Evolutionary conservation across 2,329 filamentous ascomycete species (phyloP).

Genomic region (Aspergillus hortae): DNA sequence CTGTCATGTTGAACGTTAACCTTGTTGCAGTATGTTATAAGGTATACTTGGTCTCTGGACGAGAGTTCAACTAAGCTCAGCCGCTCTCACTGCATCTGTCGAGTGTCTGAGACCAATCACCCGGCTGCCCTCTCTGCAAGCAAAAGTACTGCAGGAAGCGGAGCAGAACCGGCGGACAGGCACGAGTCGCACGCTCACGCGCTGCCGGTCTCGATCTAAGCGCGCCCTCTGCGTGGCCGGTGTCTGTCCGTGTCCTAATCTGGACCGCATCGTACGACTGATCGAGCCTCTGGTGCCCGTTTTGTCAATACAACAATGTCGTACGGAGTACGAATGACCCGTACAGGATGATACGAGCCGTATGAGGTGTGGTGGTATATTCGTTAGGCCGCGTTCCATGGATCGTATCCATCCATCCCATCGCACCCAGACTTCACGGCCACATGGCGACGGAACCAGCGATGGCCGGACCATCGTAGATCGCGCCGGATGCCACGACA

Average conservation of each 20-base stretch:
- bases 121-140: neutral
- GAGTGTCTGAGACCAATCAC: neutral
- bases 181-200: neutral
- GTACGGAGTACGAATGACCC: neutral
- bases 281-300: too few relatives aligned
- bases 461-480: neutral
- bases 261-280: neutral
- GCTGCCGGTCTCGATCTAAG: neutral
- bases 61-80: neutral
- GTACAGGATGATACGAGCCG: neutral
- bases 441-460: slow-evolving; percentile 5
- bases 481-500: neutral
- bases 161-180: neutral
- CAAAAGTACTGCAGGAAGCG: neutral
- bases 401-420: slow-evolving; percentile 1
- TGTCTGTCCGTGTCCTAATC: neutral
- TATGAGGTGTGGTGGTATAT: neutral
- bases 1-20: neutral
- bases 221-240: neutral
- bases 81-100: neutral
- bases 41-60: neutral
- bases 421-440: neutral
- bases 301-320: too few relatives aligned
- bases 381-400: neutral
- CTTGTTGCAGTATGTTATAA: neutral